Conservation (phyloP, 192 early-diverging fungal genomes). For the Gonapodya sp. region DNA sequence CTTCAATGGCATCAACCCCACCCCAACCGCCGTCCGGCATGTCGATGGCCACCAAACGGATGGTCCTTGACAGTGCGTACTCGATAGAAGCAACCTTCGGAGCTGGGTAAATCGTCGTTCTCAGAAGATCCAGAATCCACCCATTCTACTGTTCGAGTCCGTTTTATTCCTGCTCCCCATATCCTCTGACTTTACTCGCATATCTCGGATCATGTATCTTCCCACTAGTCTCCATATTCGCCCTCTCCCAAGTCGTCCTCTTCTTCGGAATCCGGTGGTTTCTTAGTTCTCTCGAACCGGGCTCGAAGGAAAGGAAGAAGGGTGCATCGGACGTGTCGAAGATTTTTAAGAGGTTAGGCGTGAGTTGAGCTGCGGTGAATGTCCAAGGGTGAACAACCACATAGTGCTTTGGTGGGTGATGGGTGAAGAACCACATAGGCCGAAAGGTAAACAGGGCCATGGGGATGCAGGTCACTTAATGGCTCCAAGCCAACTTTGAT, state of each 20-base stretch:
- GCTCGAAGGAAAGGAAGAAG: slow-evolving; percentile 58
- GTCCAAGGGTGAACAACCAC: slow-evolving; percentile 12
- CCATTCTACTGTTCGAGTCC: too few relatives aligned
- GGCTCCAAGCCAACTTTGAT: too few relatives aligned
- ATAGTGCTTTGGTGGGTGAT: slow-evolving; percentile 12
- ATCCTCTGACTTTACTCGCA: neutral
- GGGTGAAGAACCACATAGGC: too few relatives aligned
- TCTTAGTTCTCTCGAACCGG: slow-evolving; percentile 62
- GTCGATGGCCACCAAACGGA: slow-evolving; percentile 14
- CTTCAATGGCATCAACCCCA: neutral
- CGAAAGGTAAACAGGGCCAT: too few relatives aligned
- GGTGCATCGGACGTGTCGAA: slow-evolving; percentile 66
- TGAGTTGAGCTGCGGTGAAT: slow-evolving; percentile 19
- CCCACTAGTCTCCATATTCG: slow-evolving; percentile 60
- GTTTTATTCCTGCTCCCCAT: neutral
- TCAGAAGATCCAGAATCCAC: too few relatives aligned
- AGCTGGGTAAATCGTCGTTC: too few relatives aligned
- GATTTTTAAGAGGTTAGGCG: slow-evolving; percentile 59
- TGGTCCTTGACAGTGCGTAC: slow-evolving; percentile 17
- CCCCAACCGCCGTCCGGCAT: neutral
- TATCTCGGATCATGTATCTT: neutral
- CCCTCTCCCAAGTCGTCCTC: slow-evolving; percentile 76
- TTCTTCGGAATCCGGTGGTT: slow-evolving; percentile 82
- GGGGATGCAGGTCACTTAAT: too few relatives aligned
- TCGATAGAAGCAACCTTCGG: too few relatives aligned